Conservation (phyloP, 177 flowering plant genomes). For the Vitis hybrid region DNA sequence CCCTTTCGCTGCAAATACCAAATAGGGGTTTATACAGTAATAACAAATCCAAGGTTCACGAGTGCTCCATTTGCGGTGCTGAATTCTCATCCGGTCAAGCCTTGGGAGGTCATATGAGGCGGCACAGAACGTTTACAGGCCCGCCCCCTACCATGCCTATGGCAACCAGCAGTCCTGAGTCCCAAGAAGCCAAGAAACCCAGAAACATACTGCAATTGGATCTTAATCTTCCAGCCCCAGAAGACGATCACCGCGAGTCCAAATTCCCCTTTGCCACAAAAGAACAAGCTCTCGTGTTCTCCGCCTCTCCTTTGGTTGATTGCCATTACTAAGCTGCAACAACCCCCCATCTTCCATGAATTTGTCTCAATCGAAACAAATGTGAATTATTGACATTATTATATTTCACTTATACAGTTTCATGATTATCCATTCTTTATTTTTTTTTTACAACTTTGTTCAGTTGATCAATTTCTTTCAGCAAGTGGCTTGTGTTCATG, state of each 20-base stretch:
- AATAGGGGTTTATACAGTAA: background rate
- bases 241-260: constrained; percentile 14
- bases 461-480: no score
- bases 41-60: constrained; percentile 40
- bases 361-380: background rate
- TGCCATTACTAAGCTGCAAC: constrained; percentile 16
- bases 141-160: background rate
- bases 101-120: constrained; percentile 66
- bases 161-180: constrained; percentile 8
- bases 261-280: constrained; percentile 11
- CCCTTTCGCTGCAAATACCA: constrained; percentile 35
- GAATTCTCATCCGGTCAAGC: constrained; percentile 66
- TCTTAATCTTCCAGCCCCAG: constrained; percentile 40
- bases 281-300: constrained; percentile 25
- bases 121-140: constrained; percentile 36
- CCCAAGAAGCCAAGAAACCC: constrained; percentile 13
- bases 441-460: background rate
- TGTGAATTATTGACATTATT: constrained; percentile 3
- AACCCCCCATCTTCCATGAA: no score
- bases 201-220: constrained; percentile 25
- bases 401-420: no score
- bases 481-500: no score
- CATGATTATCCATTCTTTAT: constrained; percentile 1
- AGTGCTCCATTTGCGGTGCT: constrained; percentile 57
- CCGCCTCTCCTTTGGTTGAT: constrained; percentile 35